phyloP scores from a whole-genome alignment of 441 rosid species.

The Caryocar brasiliense region DNA sequence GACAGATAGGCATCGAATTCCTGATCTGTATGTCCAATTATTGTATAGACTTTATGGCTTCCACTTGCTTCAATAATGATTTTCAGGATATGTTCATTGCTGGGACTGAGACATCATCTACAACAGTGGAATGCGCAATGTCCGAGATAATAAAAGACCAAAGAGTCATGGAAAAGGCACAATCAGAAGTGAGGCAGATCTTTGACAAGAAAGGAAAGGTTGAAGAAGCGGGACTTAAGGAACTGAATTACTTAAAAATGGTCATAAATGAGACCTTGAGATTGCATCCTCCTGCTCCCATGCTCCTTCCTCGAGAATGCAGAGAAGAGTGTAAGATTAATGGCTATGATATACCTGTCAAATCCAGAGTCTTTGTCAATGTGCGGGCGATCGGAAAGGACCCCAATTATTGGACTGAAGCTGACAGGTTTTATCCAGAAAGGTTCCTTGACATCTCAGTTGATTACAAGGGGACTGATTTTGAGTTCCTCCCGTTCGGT shows the following conservation, averaged over 20 bases:
- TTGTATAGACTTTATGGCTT: too few species aligned
- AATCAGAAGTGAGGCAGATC: too few species aligned
- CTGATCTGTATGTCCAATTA: too few species aligned
- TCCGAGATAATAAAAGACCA: not conserved
- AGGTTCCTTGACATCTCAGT: not conserved
- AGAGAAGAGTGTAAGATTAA: not conserved
- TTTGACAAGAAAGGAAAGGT: not conserved
- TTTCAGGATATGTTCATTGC: not conserved
- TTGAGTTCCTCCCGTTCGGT: conserved; percentile 1
- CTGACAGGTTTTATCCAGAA: not conserved
- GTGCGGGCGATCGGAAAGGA: not conserved
- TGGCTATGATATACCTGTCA: not conserved
- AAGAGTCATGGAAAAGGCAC: not conserved
- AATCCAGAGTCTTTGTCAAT: not conserved
- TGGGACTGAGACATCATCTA: not conserved
- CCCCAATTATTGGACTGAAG: not conserved
- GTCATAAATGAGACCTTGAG: not conserved
- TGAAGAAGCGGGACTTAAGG: not conserved
- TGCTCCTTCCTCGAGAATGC: not conserved
- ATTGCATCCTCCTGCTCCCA: not conserved
- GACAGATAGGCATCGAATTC: too few species aligned
- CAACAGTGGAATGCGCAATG: conserved; percentile 1
- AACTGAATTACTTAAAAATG: not conserved
- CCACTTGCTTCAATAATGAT: too few species aligned
- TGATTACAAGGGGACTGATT: not conserved